phyloP scores from a whole-genome alignment of 139 green algal genomes.

The Chlamydomonas urium region DNA sequence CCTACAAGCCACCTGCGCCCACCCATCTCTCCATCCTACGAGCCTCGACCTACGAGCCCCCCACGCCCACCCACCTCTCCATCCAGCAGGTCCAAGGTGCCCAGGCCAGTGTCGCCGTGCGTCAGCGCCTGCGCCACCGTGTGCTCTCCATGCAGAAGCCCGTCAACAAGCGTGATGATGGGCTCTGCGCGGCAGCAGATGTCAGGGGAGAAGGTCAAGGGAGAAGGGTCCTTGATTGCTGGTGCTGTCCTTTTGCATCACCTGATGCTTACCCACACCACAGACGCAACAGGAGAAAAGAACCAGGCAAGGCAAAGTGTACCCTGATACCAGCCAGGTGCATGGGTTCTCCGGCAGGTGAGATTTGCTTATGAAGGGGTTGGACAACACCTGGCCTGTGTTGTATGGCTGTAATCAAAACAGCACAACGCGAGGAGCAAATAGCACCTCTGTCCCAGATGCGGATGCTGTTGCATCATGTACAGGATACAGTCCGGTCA shows the following conservation, averaged over 20 bases:
- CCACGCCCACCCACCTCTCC: too few species aligned
- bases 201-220: too few species aligned
- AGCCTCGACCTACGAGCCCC: too few species aligned
- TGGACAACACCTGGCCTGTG: neutral
- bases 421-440: too few species aligned
- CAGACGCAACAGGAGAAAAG: neutral
- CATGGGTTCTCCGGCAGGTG: neutral
- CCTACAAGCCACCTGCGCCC: too few species aligned
- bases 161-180: conserved; percentile 1
- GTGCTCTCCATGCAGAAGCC: neutral
- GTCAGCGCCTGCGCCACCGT: neutral
- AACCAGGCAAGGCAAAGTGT: neutral
- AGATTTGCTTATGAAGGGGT: neutral
- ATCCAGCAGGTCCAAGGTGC: neutral
- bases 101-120: neutral
- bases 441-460: too few species aligned
- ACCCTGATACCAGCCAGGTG: too few species aligned
- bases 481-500: too few species aligned
- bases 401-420: neutral
- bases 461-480: too few species aligned
- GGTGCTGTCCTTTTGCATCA: too few species aligned
- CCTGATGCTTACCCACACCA: neutral
- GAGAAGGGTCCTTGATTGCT: too few species aligned
- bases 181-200: neutral
- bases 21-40: too few species aligned